Percentiles rank a stretch among this genome's conserved stretches.
These are phyloP conservation scores for Podospora pseudoanserina DNA, from an alignment of 495 filamentous ascomycete genomes.

Conservation along the genomic window DNA sequence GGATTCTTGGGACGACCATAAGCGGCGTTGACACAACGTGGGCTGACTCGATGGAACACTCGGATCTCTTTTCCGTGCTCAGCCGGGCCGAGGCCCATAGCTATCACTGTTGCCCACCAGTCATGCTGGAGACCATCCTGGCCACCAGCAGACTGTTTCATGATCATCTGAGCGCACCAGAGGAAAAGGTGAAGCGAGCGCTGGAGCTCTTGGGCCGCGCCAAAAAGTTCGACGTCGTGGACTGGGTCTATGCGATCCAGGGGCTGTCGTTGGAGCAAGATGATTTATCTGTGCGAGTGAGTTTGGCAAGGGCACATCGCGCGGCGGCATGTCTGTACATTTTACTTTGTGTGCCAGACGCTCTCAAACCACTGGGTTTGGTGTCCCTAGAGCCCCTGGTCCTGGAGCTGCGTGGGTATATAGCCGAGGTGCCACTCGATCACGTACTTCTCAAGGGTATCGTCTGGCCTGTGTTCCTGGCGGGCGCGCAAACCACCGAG, in stretches of 20 bases:
- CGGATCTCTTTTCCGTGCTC: conserved; percentile 35
- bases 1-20: conserved; percentile 37
- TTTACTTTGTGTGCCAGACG: conserved; percentile 29
- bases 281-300: conserved; percentile 37
- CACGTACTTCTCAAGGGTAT: conserved; percentile 52
- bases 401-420: conserved; percentile 41
- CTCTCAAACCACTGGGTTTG: conserved; percentile 13
- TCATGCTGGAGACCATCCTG: conserved; percentile 38
- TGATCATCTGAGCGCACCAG: background rate
- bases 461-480: conserved; percentile 57
- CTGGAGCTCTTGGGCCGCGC: conserved; percentile 32
- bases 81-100: conserved; percentile 42
- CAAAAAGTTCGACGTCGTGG: conserved; percentile 31
- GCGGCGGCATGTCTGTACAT: conserved; percentile 43
- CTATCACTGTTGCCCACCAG: conserved; percentile 46
- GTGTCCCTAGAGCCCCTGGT: conserved; percentile 34
- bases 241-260: conserved; percentile 38
- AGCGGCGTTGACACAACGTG: conserved; percentile 15
- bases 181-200: conserved; percentile 23
- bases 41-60: conserved; percentile 20
- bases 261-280: conserved; percentile 29
- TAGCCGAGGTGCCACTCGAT: conserved; percentile 45
- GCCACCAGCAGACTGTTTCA: conserved; percentile 31
- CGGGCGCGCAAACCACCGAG: conserved; percentile 47
- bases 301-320: conserved; percentile 45